Evolutionary conservation across 768 basidiomycete species (phyloP).

Genomic region (Panus rudis): DNA sequence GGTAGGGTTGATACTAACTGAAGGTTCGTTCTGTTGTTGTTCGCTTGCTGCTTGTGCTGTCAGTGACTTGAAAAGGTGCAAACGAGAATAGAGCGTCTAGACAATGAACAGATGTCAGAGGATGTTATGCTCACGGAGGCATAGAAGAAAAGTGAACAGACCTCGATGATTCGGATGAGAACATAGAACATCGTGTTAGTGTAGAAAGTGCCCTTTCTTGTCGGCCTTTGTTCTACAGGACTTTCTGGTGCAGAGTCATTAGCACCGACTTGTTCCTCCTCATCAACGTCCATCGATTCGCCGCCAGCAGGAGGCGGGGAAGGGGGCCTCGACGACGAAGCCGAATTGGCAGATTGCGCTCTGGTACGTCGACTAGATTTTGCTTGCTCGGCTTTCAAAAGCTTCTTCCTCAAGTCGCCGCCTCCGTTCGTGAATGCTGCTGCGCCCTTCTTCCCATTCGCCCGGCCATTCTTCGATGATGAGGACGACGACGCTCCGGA

Average conservation of each 20-base stretch:
- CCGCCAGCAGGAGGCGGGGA: conserved; percentile 50
- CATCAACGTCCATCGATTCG: conserved; percentile 25
- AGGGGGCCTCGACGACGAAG: conserved; percentile 50
- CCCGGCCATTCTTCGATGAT: conserved; percentile 29
- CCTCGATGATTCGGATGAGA: conserved; percentile 81
- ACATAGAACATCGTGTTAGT: conserved; percentile 87
- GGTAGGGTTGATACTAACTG: conserved; percentile 25
- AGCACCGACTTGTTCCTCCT: conserved; percentile 25
- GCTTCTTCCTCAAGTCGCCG: conserved; percentile 70
- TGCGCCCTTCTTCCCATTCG: conserved; percentile 30
- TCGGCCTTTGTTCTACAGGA: conserved; percentile 13
- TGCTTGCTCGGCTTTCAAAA: conserved; percentile 78
- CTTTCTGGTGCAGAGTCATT: conserved; percentile 18
- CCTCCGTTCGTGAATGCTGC: conserved; percentile 17
- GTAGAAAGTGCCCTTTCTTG: conserved; percentile 64
- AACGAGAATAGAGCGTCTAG: conserved; percentile 76
- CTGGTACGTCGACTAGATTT: conserved; percentile 63
- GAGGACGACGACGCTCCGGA: conserved; percentile 23
- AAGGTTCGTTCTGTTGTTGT: conserved; percentile 14
- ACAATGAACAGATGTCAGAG: background rate
- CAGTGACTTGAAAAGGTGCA: conserved; percentile 73
- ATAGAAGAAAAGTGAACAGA: conserved; percentile 33
- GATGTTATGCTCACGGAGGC: too few relatives aligned
- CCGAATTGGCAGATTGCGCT: conserved; percentile 44
- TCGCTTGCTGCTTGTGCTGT: conserved; percentile 39